Evolutionary conservation across 371 early-diverging fungal genomes (phyloP), one percentile per base, ranked within the genome.

Genomic region (Paraphysoderma sedebokerense): DNA sequence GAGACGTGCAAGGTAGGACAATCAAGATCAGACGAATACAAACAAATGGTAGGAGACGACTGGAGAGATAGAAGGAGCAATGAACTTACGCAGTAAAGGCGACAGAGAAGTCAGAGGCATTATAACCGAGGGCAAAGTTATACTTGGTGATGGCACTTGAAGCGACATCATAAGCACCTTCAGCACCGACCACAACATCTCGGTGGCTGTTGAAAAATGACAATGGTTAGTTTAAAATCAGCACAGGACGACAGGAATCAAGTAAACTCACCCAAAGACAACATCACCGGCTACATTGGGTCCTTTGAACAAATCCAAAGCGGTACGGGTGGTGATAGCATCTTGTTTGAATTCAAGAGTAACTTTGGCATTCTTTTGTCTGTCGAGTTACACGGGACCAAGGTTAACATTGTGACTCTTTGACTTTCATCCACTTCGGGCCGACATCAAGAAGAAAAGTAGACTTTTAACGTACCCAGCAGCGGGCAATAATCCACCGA

Each of bases 101-200:
- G 51, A 90, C 76, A 50, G 79, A 61, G 74, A 88, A 92, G 64
- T 88, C 87, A 54, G 70, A 77, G 53, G 79, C 79, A 54, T 80
- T 67, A 72, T 83, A 92, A 34, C 91, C 93, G 46, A 81, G 50
- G 47, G 88, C 80, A 38, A 79, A 71, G 64, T 82, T 85, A 74
- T 85, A 88, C 61, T 83, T 63, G 49, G 61, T 84, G 59, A 70
- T 72, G 45, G 79, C 76, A 48, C 85, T 83, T 57, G 81, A 82
- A 57, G 74, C 66, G 39, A 90, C 75, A 57, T 92, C 87, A 76
- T 92, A 92, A 46, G 79, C 81, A 46, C 85, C 80, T 64, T 93
- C 93, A 51, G 35, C 48, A 31, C 49, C 51, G 5, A 28, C 20
- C 6, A 35, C n/a, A 24, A 49, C 3, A 0, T 47, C 50, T 24